Conservation (phyloP, 805 yeast species). For the Saccharomyces kudriavzevii region DNA sequence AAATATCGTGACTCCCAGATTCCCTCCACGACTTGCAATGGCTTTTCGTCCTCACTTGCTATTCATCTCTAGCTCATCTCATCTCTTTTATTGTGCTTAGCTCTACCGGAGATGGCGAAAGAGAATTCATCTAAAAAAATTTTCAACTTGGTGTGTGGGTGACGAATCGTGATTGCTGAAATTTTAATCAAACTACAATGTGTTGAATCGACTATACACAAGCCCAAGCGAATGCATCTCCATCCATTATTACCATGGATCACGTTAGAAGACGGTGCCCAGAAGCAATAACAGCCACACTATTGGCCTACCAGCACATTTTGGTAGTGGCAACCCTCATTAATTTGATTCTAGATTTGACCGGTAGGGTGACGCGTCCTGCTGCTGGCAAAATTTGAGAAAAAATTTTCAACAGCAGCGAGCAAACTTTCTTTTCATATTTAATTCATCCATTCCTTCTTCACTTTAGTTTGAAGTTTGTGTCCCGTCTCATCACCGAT, state of each 20-base stretch:
- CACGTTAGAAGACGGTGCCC: background rate
- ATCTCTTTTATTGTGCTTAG: background rate
- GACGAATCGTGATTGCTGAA: background rate
- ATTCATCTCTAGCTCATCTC: background rate
- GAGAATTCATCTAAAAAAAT: background rate
- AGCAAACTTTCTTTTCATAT: background rate
- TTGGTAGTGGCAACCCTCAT: background rate
- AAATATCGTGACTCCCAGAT: background rate
- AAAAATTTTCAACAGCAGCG: background rate
- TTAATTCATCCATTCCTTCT: background rate
- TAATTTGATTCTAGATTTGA: background rate
- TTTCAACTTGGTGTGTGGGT: background rate
- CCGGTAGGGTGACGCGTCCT: background rate
- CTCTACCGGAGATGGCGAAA: background rate
- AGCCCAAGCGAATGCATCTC: background rate
- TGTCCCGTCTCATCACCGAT: background rate
- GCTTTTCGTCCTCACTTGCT: background rate
- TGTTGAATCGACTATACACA: background rate
- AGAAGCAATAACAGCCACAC: background rate
- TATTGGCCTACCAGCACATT: background rate
- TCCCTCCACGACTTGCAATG: background rate
- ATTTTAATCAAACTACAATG: background rate
- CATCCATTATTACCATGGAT: background rate
- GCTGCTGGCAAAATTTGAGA: background rate
- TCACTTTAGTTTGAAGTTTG: background rate